Evolutionary conservation across 2,329 filamentous ascomycete species (phyloP), one percentile per base, ranked within the genome.

Genomic region (Chaetomium strumarium): DNA sequence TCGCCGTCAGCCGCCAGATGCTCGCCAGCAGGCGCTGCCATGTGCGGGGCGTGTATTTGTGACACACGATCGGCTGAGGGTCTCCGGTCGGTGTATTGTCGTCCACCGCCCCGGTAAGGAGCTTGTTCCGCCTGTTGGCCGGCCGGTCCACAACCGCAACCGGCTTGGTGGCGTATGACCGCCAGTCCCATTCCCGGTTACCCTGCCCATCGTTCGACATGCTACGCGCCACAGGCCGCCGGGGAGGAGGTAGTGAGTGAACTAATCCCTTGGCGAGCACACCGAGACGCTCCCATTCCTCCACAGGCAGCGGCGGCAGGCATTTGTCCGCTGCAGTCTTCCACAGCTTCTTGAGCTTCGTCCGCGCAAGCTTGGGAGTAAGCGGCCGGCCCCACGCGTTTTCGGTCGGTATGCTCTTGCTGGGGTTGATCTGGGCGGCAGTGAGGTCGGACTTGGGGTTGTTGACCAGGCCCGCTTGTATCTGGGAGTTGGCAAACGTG

Each of bases 281-380:
- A n/a, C 66, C 66, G n/a, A 85, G 65, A 13, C 73, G 62, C 13
- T 83, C 71, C 80, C 80, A 85, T 61, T 84, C 79, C 16, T 69
- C 67, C 29, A 64, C 67, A 7, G 72, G 71, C 14, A 85, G 53
- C 0, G 82, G 82, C n/a, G 79, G 77, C 59, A 80, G 67, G 7
- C 81, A 56, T 53, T 74, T 77, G 12, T 71, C 64, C 1, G 75
- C 66, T 14, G 70, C 61, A 4, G 52, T 52, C 36, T 66, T 72
- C 76, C 78, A 85, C 68, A 75, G 77, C 19, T 66, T 69, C 29
- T 69, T 73, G 43, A 68, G 60, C 54, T 76, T 76, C 10, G 70
- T 70, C n/a, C 70, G 67, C 8, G 66, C 60, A 1, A 75, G 60
- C 40, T 65, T 72, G 5, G 67, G 58, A 3, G 69, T 54, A 1